These are phyloP conservation scores for Tagetes erecta DNA, from an alignment of 129 eudicot genomes.

Conservation along the genomic window DNA sequence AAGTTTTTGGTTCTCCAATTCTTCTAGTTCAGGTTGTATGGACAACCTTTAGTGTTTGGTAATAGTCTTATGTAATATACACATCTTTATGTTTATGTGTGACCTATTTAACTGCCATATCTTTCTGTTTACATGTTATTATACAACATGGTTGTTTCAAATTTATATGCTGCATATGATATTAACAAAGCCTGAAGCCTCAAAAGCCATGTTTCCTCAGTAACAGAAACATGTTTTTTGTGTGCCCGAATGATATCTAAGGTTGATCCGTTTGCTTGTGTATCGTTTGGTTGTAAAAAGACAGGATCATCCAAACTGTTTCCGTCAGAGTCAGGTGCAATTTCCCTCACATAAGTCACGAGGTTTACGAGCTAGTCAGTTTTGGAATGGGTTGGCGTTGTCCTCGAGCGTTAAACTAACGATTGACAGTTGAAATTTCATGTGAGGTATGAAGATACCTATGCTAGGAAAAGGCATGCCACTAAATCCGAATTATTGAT, in stretches of 20 bases:
- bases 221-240: conserved; percentile 2
- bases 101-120: conserved; percentile 2
- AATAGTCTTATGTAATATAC: neutral
- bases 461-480: no score
- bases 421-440: no score
- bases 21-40: conserved; percentile 28
- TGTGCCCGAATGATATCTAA: conserved; percentile 3
- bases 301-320: conserved; percentile 78
- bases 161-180: neutral
- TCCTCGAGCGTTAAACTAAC: no score
- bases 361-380: no score
- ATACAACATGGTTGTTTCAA: neutral
- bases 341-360: conserved; percentile 72
- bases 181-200: conserved; percentile 14
- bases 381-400: no score
- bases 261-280: conserved; percentile 57
- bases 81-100: conserved; percentile 7
- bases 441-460: no score
- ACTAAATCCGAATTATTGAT: no score
- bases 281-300: conserved; percentile 47
- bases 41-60: conserved; percentile 20
- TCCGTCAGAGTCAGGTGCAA: conserved; percentile 57
- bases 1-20: conserved; percentile 25
- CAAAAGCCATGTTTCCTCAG: neutral
- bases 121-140: neutral